These are phyloP conservation scores for Schwanniomyces sp. DNA, from an alignment of 805 yeast genomes.

Conservation along the genomic window DNA sequence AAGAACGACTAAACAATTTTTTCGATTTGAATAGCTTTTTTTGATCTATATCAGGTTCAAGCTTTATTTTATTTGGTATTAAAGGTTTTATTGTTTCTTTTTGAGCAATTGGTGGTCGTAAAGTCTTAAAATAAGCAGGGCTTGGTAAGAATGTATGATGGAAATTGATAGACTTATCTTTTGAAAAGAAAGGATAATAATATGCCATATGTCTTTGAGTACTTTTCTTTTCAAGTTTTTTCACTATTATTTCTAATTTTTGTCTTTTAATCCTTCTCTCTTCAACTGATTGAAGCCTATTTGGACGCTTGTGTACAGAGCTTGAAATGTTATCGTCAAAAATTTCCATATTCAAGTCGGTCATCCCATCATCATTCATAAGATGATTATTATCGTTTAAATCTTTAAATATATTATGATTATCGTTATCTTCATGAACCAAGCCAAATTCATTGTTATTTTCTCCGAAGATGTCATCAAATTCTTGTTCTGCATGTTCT, in stretches of 20 bases:
- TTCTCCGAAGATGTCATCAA: conserved; percentile 39
- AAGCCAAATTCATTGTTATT: conserved; percentile 18
- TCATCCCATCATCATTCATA: conserved; percentile 26
- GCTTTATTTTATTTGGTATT: conserved; percentile 56
- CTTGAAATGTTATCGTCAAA: conserved; percentile 16
- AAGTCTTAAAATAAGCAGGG: conserved; percentile 54
- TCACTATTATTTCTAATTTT: conserved; percentile 27
- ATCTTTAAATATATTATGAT: conserved; percentile 17
- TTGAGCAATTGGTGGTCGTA: conserved; percentile 46
- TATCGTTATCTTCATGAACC: conserved; percentile 15
- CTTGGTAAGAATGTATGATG: conserved; percentile 64
- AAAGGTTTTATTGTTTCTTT: conserved; percentile 39
- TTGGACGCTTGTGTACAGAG: not conserved
- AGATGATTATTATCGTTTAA: conserved; percentile 9
- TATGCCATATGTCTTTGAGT: conserved; percentile 33
- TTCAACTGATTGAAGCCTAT: conserved; percentile 8
- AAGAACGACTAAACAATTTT: conserved; percentile 3
- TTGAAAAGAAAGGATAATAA: conserved; percentile 64
- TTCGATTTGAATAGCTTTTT: conserved; percentile 48
- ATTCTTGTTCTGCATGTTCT: conserved; percentile 36
- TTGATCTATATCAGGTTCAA: conserved; percentile 67
- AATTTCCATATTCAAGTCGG: conserved; percentile 18
- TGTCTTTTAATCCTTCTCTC: conserved; percentile 23
- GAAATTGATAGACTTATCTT: conserved; percentile 57
- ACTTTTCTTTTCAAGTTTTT: conserved; percentile 26